Conservation (phyloP, 2,329 filamentous ascomycete genomes). For the Mycosphaerelloides madeirae region DNA sequence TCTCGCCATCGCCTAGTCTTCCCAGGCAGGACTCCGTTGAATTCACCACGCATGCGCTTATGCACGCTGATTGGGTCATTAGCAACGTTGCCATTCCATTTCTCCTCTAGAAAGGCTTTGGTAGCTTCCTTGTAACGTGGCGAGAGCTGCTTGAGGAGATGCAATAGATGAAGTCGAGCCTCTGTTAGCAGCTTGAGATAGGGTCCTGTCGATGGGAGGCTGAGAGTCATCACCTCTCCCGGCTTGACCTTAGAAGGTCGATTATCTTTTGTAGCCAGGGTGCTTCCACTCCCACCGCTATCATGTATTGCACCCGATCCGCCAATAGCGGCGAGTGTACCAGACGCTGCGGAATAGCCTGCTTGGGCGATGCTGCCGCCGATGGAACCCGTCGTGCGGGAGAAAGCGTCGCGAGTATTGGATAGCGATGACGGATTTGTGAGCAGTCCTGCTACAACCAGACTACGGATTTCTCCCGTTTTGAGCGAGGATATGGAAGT, state of each 20-base stretch:
- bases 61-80: conserved; percentile 44
- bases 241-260: conserved; percentile 10
- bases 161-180: conserved; percentile 58
- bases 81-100: conserved; percentile 65
- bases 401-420: conserved; percentile 39
- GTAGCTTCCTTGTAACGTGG: conserved; percentile 58
- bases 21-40: conserved; percentile 54
- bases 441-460: conserved; percentile 64
- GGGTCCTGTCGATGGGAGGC: conserved; percentile 62
- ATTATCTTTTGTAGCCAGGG: conserved; percentile 28
- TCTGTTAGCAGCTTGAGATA: conserved; percentile 62
- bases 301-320: conserved; percentile 61
- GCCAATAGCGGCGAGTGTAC: conserved; percentile 64
- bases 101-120: conserved; percentile 57
- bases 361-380: conserved; percentile 54
- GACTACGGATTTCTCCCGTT: conserved; percentile 48
- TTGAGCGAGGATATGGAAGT: conserved; percentile 41
- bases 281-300: conserved; percentile 53
- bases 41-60: conserved; percentile 53
- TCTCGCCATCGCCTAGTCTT: conserved; percentile 65
- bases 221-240: conserved; percentile 46
- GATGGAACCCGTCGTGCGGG: conserved; percentile 37
- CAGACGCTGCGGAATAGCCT: conserved; percentile 59
- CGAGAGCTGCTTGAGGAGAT: conserved; percentile 53
- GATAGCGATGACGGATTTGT: conserved; percentile 45